Evolutionary conservation across 2,329 filamentous ascomycete species (phyloP), one percentile per base, ranked within the genome.

Genomic region (Bipolaris zeicola): DNA sequence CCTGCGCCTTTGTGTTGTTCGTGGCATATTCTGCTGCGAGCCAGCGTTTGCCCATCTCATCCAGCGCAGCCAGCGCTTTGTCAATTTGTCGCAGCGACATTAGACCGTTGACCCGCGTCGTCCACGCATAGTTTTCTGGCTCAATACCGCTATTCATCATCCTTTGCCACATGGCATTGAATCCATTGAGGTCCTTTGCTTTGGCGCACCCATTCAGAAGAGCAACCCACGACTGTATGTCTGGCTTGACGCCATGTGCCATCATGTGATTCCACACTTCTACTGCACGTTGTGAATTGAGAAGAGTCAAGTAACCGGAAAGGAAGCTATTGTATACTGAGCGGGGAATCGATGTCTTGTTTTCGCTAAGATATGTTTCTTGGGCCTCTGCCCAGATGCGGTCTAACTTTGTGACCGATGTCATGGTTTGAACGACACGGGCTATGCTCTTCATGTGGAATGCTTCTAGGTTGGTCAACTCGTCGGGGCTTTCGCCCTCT

Each of bases 151-250:
- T 82, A 7, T 69, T 70, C 3, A 83, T 67, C 76, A 95, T 85
- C 61, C 83, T 85, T 0, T 76, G 64, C 91, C 91, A 96, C 31
- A 92, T 81, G 1, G 80, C 80, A 52, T 88, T 83, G 58, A 93
- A 79, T 20, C 82, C 85, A n/a, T 78, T 72, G 0, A 80, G 62
- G 64, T 91, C 87, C 51, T 81, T 80, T 47, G 85, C 81, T 47
- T 80, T 81, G 68, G 83, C 84, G 75, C 87, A 91, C 1, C 90
- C 90, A 53, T 85, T 81, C 63, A 95, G 84, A 83, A 95, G 89
- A 41, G 85, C 79, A 37, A 87, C 89, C 84, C 89, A 95, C 0
- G 90, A 89, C 63, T 79, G 82, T 52, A 88, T 66, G 6, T 82
- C 87, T 13, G 90, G 88, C 53, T 78, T 73, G 28, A 89, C 70